Percentiles rank a stretch among this genome's conserved stretches.
phyloP scores from a whole-genome alignment of 1,139 yeast species.

The Candida anutae region DNA sequence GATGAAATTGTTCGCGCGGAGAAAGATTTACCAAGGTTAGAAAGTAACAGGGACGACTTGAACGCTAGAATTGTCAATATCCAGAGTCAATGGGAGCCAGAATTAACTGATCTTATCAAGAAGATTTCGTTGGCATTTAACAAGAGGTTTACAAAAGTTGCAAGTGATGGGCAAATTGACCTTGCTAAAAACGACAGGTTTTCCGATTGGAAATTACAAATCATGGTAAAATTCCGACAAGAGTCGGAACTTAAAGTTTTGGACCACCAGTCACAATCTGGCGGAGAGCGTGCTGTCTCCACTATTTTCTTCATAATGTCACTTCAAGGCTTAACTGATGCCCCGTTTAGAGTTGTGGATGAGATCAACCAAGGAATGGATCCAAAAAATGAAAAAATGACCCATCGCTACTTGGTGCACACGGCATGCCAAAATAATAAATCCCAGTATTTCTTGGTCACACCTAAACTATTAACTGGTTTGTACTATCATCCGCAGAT shows the following conservation, averaged over 20 bases:
- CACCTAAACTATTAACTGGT: constrained; percentile 83
- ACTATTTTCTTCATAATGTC: constrained; percentile 89
- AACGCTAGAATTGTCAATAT: constrained; percentile 32
- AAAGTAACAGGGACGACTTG: constrained; percentile 15
- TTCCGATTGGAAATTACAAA: constrained; percentile 77
- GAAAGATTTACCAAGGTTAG: constrained; percentile 26
- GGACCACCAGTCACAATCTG: constrained; percentile 87
- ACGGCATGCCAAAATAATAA: constrained; percentile 63
- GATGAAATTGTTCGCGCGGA: constrained; percentile 24
- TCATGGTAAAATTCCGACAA: constrained; percentile 79
- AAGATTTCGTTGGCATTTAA: constrained; percentile 58
- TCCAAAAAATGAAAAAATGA: constrained; percentile 80
- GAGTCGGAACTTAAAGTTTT: constrained; percentile 60
- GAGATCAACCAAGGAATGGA: constrained; percentile 99
- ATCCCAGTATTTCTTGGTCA: constrained; percentile 81
- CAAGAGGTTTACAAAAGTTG: constrained; percentile 61
- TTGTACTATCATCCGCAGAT: constrained; percentile 72
- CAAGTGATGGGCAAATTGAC: constrained; percentile 77
- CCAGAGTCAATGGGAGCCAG: constrained; percentile 49
- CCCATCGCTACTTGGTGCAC: constrained; percentile 80
- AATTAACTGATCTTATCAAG: constrained; percentile 41
- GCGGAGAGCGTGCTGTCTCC: constrained; percentile 96
- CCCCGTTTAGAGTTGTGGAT: constrained; percentile 94
- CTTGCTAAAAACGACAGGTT: constrained; percentile 48
- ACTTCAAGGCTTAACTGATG: constrained; percentile 79